A percentile compares a stretch with the other conserved stretches of the same genome.
These are phyloP conservation scores for Trametes maxima DNA, from an alignment of 768 basidiomycete species.

Conservation along the genomic window DNA sequence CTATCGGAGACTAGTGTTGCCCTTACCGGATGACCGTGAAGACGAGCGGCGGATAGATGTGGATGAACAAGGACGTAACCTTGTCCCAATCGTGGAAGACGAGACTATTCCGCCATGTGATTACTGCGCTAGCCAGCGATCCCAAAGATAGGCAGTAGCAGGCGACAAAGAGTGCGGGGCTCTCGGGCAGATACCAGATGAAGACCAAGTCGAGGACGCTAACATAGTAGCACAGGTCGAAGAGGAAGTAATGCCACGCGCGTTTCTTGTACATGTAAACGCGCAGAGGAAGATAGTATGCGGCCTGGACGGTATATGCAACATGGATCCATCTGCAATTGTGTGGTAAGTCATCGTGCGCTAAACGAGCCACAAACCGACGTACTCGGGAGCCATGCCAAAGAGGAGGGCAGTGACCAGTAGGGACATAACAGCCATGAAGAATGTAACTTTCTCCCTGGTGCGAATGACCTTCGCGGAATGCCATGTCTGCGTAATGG, in stretches of 20 bases:
- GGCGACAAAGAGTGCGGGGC: slow-evolving; percentile 79
- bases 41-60: slow-evolving; percentile 89
- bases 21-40: slow-evolving; percentile 88
- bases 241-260: slow-evolving; percentile 92
- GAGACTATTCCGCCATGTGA: slow-evolving; percentile 97
- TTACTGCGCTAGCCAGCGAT: slow-evolving; percentile 88
- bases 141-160: slow-evolving; percentile 94
- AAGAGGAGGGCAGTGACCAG: slow-evolving; percentile 84
- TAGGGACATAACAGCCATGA: slow-evolving; percentile 91
- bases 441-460: slow-evolving; percentile 86
- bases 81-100: slow-evolving; percentile 98
- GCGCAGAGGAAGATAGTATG: slow-evolving; percentile 82
- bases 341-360: not conserved
- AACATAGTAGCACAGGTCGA: slow-evolving; percentile 91
- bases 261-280: slow-evolving; percentile 89
- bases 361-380: slow-evolving; percentile 23
- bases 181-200: slow-evolving; percentile 87
- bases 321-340: slow-evolving; percentile 79
- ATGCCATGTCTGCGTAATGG: slow-evolving; percentile 85
- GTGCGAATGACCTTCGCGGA: slow-evolving; percentile 86
- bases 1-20: not conserved
- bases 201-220: slow-evolving; percentile 90
- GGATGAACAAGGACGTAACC: slow-evolving; percentile 92
- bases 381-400: slow-evolving; percentile 84
- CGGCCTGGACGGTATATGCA: slow-evolving; percentile 76